These are phyloP conservation scores for Cavenderia fasciculata DNA, from an alignment of 78 protist genomes.

Conservation along the genomic window DNA sequence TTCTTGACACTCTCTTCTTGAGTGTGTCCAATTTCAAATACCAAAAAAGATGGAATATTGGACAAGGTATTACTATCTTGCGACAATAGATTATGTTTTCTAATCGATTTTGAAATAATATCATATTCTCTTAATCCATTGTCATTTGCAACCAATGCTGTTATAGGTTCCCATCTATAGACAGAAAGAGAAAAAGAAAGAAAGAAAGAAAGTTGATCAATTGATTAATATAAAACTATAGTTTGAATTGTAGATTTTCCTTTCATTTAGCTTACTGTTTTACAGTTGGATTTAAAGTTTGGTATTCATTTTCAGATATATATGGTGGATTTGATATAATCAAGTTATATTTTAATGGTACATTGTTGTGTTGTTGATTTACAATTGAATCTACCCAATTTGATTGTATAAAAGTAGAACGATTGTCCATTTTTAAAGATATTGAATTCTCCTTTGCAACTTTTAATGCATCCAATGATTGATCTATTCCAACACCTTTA, in stretches of 20 bases:
- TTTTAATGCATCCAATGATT: slow-evolving; percentile 32
- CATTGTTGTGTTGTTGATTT: background rate
- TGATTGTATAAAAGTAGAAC: slow-evolving; percentile 2
- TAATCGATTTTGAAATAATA: slow-evolving; percentile 13
- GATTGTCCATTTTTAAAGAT: background rate
- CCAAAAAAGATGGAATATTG: background rate
- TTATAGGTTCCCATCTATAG: slow-evolving; percentile 51
- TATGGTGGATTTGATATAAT: slow-evolving; percentile 68
- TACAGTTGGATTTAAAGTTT: slow-evolving; percentile 7
- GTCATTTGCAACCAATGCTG: slow-evolving; percentile 57
- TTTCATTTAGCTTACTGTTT: background rate
- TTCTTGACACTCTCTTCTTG: slow-evolving; percentile 13
- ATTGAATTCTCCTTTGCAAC: slow-evolving; percentile 38
- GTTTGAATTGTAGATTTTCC: background rate
- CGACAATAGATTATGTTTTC: background rate
- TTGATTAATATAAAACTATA: background rate
- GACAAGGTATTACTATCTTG: background rate
- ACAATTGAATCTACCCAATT: background rate
- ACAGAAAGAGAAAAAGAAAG: too few relatives aligned
- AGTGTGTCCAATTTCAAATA: slow-evolving; percentile 59
- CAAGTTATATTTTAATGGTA: background rate
- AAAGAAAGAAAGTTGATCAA: background rate
- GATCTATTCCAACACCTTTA: slow-evolving; percentile 34
- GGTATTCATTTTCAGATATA: slow-evolving; percentile 30
- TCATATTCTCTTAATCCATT: slow-evolving; percentile 61